phyloP scores from a whole-genome alignment of 148 eudicot genomes.

The Selenicereus undatus region DNA sequence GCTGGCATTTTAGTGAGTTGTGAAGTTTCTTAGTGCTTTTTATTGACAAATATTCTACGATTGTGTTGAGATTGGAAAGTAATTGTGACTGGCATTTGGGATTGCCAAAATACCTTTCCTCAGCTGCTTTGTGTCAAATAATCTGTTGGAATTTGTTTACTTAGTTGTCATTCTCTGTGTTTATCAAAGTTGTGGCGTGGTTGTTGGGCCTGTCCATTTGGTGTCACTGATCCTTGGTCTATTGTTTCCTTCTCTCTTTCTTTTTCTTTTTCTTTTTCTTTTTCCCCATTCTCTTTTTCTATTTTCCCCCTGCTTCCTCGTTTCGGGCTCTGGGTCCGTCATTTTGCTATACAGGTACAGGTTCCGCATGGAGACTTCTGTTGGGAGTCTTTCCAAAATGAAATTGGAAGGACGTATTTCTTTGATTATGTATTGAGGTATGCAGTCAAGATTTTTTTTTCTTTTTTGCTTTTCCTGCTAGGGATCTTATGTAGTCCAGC shows the following conservation, averaged over 20 bases:
- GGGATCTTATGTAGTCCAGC: slow-evolving; percentile 21
- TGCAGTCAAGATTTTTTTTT: slow-evolving; percentile 34
- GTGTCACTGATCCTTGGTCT: slow-evolving; percentile 29
- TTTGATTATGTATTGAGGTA: slow-evolving; percentile 52
- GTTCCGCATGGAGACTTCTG: slow-evolving; percentile 39
- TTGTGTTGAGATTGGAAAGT: slow-evolving; percentile 1
- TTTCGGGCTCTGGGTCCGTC: slow-evolving; percentile 22
- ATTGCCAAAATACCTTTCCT: neutral
- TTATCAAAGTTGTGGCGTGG: slow-evolving; percentile 12
- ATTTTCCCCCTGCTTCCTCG: neutral
- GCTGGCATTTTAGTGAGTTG: slow-evolving; percentile 13
- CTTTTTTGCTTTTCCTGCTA: neutral
- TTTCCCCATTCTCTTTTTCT: neutral
- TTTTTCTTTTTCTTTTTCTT: slow-evolving; percentile 2
- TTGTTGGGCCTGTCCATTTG: slow-evolving; percentile 12
- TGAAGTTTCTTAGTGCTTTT: slow-evolving; percentile 5
- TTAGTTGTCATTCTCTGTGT: neutral
- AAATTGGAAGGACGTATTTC: slow-evolving; percentile 33
- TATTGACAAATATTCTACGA: neutral
- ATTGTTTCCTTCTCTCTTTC: slow-evolving; percentile 6
- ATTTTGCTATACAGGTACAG: slow-evolving; percentile 50
- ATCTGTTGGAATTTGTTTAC: neutral
- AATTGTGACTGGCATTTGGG: neutral
- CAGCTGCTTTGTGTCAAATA: slow-evolving; percentile 5
- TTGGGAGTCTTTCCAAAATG: slow-evolving; percentile 47